These are phyloP conservation scores for Epichloe sibirici DNA, from an alignment of 2,329 filamentous ascomycete genomes.

Conservation along the genomic window DNA sequence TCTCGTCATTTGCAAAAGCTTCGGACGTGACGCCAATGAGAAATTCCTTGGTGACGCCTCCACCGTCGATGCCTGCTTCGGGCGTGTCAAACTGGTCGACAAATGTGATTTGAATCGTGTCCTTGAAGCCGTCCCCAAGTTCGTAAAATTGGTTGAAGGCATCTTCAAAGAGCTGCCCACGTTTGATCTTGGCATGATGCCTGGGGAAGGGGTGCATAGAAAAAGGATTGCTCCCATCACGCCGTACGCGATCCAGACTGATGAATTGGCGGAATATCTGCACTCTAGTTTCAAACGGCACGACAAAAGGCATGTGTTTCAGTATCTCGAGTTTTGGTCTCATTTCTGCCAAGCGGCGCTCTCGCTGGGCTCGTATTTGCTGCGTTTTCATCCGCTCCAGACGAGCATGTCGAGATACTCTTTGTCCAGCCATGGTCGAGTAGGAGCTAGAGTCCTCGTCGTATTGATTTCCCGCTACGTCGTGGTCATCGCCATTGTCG, in stretches of 20 bases:
- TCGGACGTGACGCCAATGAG: conserved; percentile 78
- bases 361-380: conserved; percentile 54
- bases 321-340: conserved; percentile 82
- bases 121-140: conserved; percentile 74
- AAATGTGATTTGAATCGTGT: conserved; percentile 93
- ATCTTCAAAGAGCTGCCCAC: conserved; percentile 72
- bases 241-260: conserved; percentile 45
- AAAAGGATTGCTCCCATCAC: conserved; percentile 10
- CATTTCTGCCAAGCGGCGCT: conserved; percentile 63
- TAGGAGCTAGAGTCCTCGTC: conserved; percentile 14
- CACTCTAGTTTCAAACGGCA: conserved; percentile 84
- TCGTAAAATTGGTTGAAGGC: conserved; percentile 74
- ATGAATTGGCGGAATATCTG: conserved; percentile 91
- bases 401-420: conserved; percentile 49
- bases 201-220: conserved; percentile 26
- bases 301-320: conserved; percentile 93
- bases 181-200: conserved; percentile 69
- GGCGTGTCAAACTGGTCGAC: conserved; percentile 77
- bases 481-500: conserved; percentile 19
- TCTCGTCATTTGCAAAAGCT: conserved; percentile 53
- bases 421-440: conserved; percentile 37
- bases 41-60: conserved; percentile 96
- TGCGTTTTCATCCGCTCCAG: conserved; percentile 51
- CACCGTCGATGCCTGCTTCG: conserved; percentile 92
- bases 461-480: conserved; percentile 22